Conservation (phyloP, 768 basidiomycete species). For the Xerocomellus dryophilus region DNA sequence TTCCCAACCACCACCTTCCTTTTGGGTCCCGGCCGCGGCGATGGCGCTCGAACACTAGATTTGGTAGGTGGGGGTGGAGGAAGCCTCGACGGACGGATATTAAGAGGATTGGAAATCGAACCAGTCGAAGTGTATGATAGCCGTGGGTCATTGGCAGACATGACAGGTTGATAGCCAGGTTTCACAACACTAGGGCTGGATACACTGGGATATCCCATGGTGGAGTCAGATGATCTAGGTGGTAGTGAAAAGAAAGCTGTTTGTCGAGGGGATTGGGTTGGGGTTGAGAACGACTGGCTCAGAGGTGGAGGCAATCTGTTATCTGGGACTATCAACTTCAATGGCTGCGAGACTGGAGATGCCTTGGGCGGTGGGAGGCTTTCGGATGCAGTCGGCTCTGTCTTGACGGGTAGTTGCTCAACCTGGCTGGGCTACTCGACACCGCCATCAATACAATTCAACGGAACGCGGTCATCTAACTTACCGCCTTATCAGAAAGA, state of each 20-base stretch:
- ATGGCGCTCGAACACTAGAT: not conserved
- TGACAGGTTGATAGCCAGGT: conserved; percentile 27
- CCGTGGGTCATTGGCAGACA: conserved; percentile 28
- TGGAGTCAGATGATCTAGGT: conserved; percentile 15
- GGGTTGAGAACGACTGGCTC: conserved; percentile 10
- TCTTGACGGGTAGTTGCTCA: conserved; percentile 19
- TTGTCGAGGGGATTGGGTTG: conserved; percentile 12
- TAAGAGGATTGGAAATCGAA: conserved; percentile 50
- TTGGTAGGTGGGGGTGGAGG: conserved; percentile 15
- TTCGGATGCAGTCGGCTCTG: conserved; percentile 15
- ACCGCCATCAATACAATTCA: not conserved
- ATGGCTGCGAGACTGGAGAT: conserved; percentile 9
- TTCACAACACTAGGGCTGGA: conserved; percentile 18
- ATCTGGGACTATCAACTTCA: conserved; percentile 15
- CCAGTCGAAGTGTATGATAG: conserved; percentile 41
- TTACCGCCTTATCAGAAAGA: conserved; percentile 15
- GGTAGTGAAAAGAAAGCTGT: conserved; percentile 15
- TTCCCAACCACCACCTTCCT: conserved; percentile 41
- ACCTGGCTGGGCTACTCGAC: conserved; percentile 13
- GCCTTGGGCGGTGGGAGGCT: conserved; percentile 11
- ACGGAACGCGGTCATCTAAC: not conserved
- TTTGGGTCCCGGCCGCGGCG: conserved; percentile 18
- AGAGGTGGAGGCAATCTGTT: conserved; percentile 2
- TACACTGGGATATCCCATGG: conserved; percentile 10
- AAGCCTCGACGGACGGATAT: conserved; percentile 47